Evolutionary conservation across 805 yeast genomes (phyloP), one percentile per base, ranked within the genome.

Genomic region (Cyberlindnera euphorbiae): DNA sequence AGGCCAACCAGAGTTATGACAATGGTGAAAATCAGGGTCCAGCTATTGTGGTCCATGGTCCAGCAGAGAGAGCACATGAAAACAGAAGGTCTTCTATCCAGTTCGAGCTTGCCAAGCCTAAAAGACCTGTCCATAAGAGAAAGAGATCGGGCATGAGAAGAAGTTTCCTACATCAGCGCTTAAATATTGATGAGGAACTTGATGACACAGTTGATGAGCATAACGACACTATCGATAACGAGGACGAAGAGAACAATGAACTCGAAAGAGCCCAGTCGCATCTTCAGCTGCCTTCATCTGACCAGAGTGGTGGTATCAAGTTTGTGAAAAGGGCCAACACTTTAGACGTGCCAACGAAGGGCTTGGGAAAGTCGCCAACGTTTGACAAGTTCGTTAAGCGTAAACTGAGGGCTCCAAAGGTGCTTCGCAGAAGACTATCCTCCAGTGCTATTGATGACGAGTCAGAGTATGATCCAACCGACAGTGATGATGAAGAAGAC

Each of bases 41-140:
- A 5, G 88, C 90, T 1, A 59, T 87, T 24, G 76, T 81, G 7
- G 81, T 88, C 29, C 72, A 72, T 41, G 80, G 93, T 1, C 96
- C 97, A 1, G 74, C 81, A 14, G 94, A 82, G 49, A 65, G 82
- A 41, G 83, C 71, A 48, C 60, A 12, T 58, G 54, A 53, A 24
- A 41, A 45, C 7, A 41, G 42, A 17, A 35, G 35, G 16, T 45
- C 55, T 4, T 49, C 53, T 8, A 50, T 60, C 15, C 63, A 59
- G 16, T 60, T 61, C 31, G 47, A 49, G 16, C 32, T 52, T 22
- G 33, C 41, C 19, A 26, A 42, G 41, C 47, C 36, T 17, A 47
- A 50, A 42, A 47, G 38, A 27, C 43, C 44, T n/a, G 1, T 25
- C 12, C 40, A 35, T 15, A 11, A 36, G 11, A 42, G 46, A 28